Evolutionary conservation across 83 land plant species (phyloP).

Genomic region (Diphasiastrum complanatum): DNA sequence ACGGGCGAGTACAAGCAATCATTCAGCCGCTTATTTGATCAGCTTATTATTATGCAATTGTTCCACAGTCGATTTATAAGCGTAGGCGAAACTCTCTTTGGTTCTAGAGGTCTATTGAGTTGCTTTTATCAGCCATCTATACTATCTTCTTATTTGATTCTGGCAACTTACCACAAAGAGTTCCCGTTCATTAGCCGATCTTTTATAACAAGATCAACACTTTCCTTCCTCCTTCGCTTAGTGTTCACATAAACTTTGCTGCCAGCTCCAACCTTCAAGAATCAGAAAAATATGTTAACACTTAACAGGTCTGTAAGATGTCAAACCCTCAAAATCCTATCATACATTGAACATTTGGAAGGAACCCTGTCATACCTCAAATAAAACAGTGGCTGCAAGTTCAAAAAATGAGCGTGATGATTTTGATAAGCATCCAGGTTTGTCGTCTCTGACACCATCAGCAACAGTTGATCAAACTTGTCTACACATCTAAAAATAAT

Average conservation of each 20-base stretch:
- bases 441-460: slow-evolving; percentile 28
- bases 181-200: slow-evolving; percentile 26
- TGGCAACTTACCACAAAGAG: slow-evolving; percentile 22
- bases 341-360: too few relatives aligned
- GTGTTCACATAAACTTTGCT: neutral
- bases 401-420: slow-evolving; percentile 21
- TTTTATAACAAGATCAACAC: slow-evolving; percentile 17
- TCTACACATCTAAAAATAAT: neutral
- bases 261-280: slow-evolving; percentile 8
- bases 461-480: too few relatives aligned
- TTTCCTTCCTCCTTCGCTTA: slow-evolving; percentile 29
- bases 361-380: too few relatives aligned
- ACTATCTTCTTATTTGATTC: slow-evolving; percentile 4
- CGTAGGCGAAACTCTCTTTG: too few relatives aligned
- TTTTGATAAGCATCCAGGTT: slow-evolving; percentile 11
- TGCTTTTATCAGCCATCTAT: too few relatives aligned
- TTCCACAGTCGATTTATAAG: too few relatives aligned
- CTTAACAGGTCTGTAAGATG: too few relatives aligned
- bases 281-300: too few relatives aligned
- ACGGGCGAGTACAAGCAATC: too few relatives aligned
- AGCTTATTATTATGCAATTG: neutral
- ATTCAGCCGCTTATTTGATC: neutral
- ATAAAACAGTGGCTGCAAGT: slow-evolving; percentile 27
- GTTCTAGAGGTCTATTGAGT: too few relatives aligned
- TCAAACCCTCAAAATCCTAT: too few relatives aligned